Evolutionary conservation across 352 stramenopile species (phyloP), one percentile per base, ranked within the genome.

Genomic region (Globisporangium iwayamae): DNA sequence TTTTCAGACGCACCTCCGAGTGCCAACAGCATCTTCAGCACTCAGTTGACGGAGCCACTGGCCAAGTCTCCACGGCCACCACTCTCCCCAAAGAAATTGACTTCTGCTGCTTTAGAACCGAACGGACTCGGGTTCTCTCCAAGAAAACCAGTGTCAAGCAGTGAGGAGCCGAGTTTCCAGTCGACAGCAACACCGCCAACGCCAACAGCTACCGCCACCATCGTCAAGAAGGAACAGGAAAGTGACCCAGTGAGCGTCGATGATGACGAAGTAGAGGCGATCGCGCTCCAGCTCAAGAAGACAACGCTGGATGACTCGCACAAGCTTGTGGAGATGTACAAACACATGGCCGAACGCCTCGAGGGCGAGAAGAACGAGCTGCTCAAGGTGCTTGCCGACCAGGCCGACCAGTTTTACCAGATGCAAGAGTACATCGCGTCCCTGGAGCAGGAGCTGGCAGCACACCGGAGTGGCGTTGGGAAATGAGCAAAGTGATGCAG

Each of bases 281-380:
- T 56, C 39, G 20, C 38, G 25, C 54, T 25, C 10, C 47, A 48
- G 16, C 63, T 63, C 16, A 62, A 67, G 13, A 52, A 79, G 7
- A 83, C 78, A 13, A 83, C 76, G 14, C 51, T 85, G 14, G 81
- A 88, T 38, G 80, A 90, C 60, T 83, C 77, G 22, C 66, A 78
- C 9, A 86, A 79, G 48, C 63, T 94, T n/a, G 84, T 76, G 18
- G 78, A 87, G 65, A 88, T 91, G 83, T 94, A 92, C 77, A 91
- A 92, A 64, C 78, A 89, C 62, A 94, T 92, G 83, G 75, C 81
- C 14, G 67, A 85, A 46, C 78, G 85, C 13, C 58, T 94, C n/a
- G 75, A 94, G 51, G 70, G 67, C 9, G 85, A 94, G 60, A 94
- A 94, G 63, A 77, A 78, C 58, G 82, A 90, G 47, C 62, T 94